Conservation (phyloP, 306 rosid species). For the Echinosophora koreensis region DNA sequence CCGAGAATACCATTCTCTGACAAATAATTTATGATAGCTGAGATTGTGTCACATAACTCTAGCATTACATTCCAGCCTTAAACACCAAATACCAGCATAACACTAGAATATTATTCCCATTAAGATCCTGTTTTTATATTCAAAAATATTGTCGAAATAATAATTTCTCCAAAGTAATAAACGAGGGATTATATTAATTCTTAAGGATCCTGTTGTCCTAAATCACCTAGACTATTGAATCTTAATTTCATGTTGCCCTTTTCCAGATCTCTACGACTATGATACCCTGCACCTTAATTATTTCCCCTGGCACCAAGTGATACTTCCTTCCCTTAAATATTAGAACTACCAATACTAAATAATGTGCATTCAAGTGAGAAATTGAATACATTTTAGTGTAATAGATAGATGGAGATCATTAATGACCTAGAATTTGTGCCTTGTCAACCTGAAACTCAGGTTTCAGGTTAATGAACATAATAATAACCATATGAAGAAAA, state of each 20-base stretch:
- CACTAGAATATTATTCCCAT: conserved; percentile 14
- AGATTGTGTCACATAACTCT: conserved; percentile 7
- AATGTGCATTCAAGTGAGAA: conserved; percentile 22
- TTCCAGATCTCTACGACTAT: neutral
- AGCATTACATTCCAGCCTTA: neutral
- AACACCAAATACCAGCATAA: conserved; percentile 8
- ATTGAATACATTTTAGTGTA: conserved; percentile 10
- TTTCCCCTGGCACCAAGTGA: conserved; percentile 25
- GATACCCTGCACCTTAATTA: conserved; percentile 11
- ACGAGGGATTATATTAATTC: conserved; percentile 4
- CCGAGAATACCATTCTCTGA: conserved; percentile 28
- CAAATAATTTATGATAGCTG: neutral
- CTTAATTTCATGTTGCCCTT: conserved; percentile 2
- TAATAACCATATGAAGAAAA: neutral
- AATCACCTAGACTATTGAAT: conserved; percentile 17
- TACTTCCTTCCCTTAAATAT: conserved; percentile 3
- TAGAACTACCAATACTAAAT: conserved; percentile 10
- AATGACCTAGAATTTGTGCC: conserved; percentile 23
- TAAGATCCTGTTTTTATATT: neutral
- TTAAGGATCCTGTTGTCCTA: conserved; percentile 4
- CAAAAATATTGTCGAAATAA: neutral
- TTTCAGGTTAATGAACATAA: conserved; percentile 9
- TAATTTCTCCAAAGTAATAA: neutral
- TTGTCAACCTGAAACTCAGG: neutral
- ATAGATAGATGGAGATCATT: neutral